Base-by-base conservation (phyloP, 2,329 filamentous ascomycete genomes). In the Trichoderma semiorbis region DNA sequence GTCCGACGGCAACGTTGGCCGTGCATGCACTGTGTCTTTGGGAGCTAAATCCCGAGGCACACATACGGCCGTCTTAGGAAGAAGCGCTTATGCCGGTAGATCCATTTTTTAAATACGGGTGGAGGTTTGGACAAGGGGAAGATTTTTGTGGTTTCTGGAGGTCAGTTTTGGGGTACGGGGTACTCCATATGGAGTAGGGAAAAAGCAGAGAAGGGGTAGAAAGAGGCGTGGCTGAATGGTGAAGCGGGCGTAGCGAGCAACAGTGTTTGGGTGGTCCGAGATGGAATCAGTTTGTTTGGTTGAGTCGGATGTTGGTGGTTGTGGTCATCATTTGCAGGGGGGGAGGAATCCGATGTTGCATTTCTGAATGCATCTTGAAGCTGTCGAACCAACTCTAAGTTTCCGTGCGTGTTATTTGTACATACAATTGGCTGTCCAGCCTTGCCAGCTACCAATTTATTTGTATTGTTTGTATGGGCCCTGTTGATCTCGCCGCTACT, bases 11-110 rank as follows among this genome's bases (percentile, higher is more conserved):
- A 50, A 61, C 14, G 53, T 53, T 61, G 28, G 63, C 30, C 30
- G 43, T 50, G 26, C 32, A 43, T 53, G 26, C 28, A 43, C 12
- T 39, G 36, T 39, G 36, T 26, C 16, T 24, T 8, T 43, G 34
- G 6, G 34, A 32, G 28, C 32, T 26, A 53, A 71, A 32, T 71
- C 39, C 69, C 53, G 69, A 66, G 62, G 53, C 68, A 43, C 57
- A 50, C 66, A 34, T 39, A 53, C 55, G 24, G 43, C 28, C 3
- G 24, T 36, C 18, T 8, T 14, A 16, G 5, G n/a, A 26, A 65
- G 26, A 10, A 7, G 53, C 57, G 66, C 32, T 70, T 64, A 70
- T 72, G 67, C 50, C 71, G 67, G 67, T 8, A 66, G 67, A 66
- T 70, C 67, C 71, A 72, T 66, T 69, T 70, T 55, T 67, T 7